Conservation (phyloP, 2,329 filamentous ascomycete species). For the Aplosporella prunicola region DNA sequence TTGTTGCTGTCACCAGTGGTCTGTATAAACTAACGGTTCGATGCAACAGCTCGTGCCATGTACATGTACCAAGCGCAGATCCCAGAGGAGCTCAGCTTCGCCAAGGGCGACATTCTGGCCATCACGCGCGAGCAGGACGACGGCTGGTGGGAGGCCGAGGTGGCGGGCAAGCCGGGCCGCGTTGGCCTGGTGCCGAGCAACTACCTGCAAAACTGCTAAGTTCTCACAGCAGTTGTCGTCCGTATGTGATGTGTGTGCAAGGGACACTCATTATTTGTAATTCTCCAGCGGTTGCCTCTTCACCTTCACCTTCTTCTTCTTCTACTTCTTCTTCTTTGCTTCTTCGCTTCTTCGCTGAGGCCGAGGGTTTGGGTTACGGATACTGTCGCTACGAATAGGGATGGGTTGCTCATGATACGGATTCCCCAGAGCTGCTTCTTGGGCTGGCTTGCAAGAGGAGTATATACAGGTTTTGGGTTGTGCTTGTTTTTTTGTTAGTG, state of each 20-base stretch:
- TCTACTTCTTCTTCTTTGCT: background rate
- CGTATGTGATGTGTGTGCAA: too few relatives aligned
- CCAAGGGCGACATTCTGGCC: conserved; percentile 83
- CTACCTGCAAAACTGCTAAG: conserved; percentile 51
- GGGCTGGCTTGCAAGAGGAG: too few relatives aligned
- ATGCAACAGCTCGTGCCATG: conserved; percentile 66
- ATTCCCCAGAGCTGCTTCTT: too few relatives aligned
- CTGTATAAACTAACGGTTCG: conserved; percentile 14
- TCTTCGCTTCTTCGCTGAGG: background rate
- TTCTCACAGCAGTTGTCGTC: too few relatives aligned
- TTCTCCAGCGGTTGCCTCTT: too few relatives aligned
- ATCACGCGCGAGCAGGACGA: conserved; percentile 89
- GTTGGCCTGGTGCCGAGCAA: conserved; percentile 57
- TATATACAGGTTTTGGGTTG: too few relatives aligned
- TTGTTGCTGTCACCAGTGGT: background rate
- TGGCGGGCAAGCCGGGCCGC: conserved; percentile 54
- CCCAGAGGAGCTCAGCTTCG: conserved; percentile 85
- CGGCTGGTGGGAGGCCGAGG: conserved; percentile 98
- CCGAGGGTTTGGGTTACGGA: too few relatives aligned
- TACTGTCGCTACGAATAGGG: too few relatives aligned
- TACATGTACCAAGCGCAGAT: conserved; percentile 94
- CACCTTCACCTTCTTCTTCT: too few relatives aligned
- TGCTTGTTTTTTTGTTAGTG: too few relatives aligned
- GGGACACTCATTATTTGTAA: too few relatives aligned
- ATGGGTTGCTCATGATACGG: too few relatives aligned